Conservation (phyloP, 2,329 filamentous ascomycete genomes). For the Huntiella abstrusa region DNA sequence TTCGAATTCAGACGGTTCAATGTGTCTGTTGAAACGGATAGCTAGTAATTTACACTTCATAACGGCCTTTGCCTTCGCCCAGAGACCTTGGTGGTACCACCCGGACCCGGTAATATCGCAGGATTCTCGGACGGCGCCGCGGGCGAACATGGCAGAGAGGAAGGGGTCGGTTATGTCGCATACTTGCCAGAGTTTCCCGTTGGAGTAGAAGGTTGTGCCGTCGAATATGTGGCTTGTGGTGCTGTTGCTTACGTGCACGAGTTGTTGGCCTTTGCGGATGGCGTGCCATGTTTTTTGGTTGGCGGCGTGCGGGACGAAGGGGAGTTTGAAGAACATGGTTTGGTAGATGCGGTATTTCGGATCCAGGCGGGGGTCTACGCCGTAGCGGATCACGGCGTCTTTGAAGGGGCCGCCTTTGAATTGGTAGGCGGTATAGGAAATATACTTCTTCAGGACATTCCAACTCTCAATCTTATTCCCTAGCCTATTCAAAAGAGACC, state of each 20-base stretch:
- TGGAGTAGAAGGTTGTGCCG: constrained; percentile 51
- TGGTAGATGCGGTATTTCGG: constrained; percentile 69
- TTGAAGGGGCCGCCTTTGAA: constrained; percentile 87
- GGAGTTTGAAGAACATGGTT: constrained; percentile 68
- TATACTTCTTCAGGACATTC: constrained; percentile 49
- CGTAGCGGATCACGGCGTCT: constrained; percentile 70
- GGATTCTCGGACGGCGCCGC: constrained; percentile 35
- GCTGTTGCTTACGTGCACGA: constrained; percentile 22
- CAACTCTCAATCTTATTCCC: constrained; percentile 29
- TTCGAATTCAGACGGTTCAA: constrained; percentile 29
- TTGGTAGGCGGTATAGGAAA: constrained; percentile 76
- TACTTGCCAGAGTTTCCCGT: constrained; percentile 86
- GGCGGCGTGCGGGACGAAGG: constrained; percentile 20
- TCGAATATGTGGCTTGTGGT: constrained; percentile 60
- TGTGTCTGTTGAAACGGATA: constrained; percentile 36
- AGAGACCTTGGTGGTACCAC: constrained; percentile 68
- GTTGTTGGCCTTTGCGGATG: constrained; percentile 18
- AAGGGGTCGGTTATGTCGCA: constrained; percentile 79
- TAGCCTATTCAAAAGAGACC: constrained; percentile 60
- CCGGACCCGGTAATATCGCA: constrained; percentile 50
- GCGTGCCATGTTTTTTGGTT: constrained; percentile 16
- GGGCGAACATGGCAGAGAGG: constrained; percentile 45
- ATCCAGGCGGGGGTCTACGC: constrained; percentile 65
- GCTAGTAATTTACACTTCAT: constrained; percentile 73
- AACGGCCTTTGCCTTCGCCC: constrained; percentile 67